Conservation (phyloP, 1,284 basidiomycete species). For the Entoloma clypeatum region DNA sequence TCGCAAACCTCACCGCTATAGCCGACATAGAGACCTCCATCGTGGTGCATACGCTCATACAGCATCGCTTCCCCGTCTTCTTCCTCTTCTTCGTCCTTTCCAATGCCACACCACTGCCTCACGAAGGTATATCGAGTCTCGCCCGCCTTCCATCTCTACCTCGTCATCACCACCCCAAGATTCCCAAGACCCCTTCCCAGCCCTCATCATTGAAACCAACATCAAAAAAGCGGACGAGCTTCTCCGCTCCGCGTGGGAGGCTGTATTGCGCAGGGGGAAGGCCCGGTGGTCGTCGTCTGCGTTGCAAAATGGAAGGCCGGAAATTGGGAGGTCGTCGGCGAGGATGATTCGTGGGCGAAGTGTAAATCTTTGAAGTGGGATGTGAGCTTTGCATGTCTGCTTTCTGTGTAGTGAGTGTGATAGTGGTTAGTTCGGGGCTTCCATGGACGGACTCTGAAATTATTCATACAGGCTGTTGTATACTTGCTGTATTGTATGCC, state of each 20-base stretch:
- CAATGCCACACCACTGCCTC: conserved; percentile 9
- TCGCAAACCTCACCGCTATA: conserved; percentile 27
- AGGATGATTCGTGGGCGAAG: too few species aligned
- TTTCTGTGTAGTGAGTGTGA: too few species aligned
- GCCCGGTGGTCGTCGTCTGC: too few species aligned
- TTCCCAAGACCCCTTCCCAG: conserved; percentile 24
- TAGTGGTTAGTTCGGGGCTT: too few species aligned
- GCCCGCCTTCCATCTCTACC: conserved; percentile 16
- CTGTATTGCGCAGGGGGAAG: conserved; percentile 29
- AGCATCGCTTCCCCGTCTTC: conserved; percentile 15
- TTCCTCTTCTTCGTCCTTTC: conserved; percentile 25
- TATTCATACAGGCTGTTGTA: too few species aligned
- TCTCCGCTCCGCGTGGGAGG: conserved; percentile 47
- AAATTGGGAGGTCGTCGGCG: too few species aligned
- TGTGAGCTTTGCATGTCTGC: too few species aligned
- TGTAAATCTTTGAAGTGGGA: too few species aligned
- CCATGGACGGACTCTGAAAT: too few species aligned
- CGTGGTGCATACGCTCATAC: conserved; percentile 28
- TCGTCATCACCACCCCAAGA: conserved; percentile 4
- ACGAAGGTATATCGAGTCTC: conserved; percentile 21
- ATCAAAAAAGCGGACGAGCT: conserved; percentile 53
- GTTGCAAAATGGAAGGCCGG: too few species aligned
- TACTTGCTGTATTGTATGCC: too few species aligned
- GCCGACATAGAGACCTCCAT: conserved; percentile 41
- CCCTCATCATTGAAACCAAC: conserved; percentile 56